Conservation (phyloP, 225 moss, liverwort and hornwort genomes). For the Ulota crispa region DNA sequence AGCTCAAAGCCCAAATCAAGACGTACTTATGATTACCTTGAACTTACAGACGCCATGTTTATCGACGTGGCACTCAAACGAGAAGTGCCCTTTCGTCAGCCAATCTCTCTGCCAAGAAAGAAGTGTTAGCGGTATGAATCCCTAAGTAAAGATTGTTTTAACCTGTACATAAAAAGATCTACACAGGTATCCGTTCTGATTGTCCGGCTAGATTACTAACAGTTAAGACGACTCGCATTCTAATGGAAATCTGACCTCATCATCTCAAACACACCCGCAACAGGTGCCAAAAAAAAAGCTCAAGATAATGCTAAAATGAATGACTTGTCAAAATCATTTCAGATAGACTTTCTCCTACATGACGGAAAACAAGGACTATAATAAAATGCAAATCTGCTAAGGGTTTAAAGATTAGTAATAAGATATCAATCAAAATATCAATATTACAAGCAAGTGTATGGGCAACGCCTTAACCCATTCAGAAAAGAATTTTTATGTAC, state of each 20-base stretch:
- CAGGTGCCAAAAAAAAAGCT: slow-evolving; percentile 22
- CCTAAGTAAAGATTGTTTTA: neutral
- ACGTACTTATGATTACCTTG: slow-evolving; percentile 38
- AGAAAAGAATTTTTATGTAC: slow-evolving; percentile 26
- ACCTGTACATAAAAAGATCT: neutral
- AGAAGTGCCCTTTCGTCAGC: slow-evolving; percentile 46
- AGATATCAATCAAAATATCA: neutral
- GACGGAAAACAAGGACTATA: slow-evolving; percentile 10
- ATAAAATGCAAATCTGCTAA: neutral
- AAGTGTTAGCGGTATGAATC: slow-evolving; percentile 9
- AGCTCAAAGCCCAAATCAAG: slow-evolving; percentile 7
- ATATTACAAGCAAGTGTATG: neutral
- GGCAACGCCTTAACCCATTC: neutral
- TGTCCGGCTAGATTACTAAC: slow-evolving; percentile 5
- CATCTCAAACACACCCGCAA: slow-evolving; percentile 30
- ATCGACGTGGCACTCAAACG: slow-evolving; percentile 62
- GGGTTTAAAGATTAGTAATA: slow-evolving; percentile 1
- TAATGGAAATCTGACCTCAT: slow-evolving; percentile 20
- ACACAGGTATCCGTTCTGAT: slow-evolving; percentile 10
- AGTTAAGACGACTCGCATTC: slow-evolving; percentile 17
- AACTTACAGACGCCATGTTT: slow-evolving; percentile 57
- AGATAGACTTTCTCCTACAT: neutral
- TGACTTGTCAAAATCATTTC: neutral
- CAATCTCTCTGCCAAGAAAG: slow-evolving; percentile 50
- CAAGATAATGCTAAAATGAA: slow-evolving; percentile 14